Conservation (phyloP, 805 yeast species). For the Candida mattraensis region DNA sequence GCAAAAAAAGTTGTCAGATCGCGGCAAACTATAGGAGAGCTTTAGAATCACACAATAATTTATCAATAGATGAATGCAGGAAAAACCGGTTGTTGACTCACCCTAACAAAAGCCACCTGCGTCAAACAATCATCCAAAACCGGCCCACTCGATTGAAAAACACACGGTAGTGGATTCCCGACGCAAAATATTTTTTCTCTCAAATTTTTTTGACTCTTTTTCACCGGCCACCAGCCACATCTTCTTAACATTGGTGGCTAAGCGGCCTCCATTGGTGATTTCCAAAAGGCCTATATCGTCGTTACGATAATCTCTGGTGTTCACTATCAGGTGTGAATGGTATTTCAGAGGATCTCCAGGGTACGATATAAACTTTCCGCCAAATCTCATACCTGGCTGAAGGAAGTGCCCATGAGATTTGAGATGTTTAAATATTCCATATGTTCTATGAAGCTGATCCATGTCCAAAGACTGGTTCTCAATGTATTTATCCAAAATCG, state of each 20-base stretch:
- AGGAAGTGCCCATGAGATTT: slow-evolving; percentile 42
- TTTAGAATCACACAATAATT: background rate
- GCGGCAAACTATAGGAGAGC: background rate
- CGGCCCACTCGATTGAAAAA: slow-evolving; percentile 94
- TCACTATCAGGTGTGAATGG: slow-evolving; percentile 82
- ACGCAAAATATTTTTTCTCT: background rate
- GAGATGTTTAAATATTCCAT: slow-evolving; percentile 21
- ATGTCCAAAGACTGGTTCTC: slow-evolving; percentile 1
- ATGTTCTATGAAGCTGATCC: slow-evolving; percentile 17
- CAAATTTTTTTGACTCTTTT: slow-evolving; percentile 6
- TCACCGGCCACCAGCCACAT: slow-evolving; percentile 61
- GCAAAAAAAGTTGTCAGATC: background rate
- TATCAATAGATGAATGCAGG: background rate
- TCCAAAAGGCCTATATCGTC: slow-evolving; percentile 56
- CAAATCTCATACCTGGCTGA: slow-evolving; percentile 87
- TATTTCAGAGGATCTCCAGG: slow-evolving; percentile 93
- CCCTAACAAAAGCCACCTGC: background rate
- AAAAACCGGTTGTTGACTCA: too few relatives aligned
- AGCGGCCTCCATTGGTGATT: slow-evolving; percentile 80
- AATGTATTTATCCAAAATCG: slow-evolving; percentile 3
- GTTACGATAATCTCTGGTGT: slow-evolving; percentile 45
- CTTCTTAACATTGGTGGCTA: slow-evolving; percentile 92
- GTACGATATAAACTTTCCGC: slow-evolving; percentile 84
- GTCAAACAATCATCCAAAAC: slow-evolving; percentile 66
- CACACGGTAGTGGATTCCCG: slow-evolving; percentile 37